Percentiles rank a stretch among this genome's conserved stretches.
phyloP scores from a whole-genome alignment of 1,139 yeast genomes.

The Blastobotrys buckinghamii region DNA sequence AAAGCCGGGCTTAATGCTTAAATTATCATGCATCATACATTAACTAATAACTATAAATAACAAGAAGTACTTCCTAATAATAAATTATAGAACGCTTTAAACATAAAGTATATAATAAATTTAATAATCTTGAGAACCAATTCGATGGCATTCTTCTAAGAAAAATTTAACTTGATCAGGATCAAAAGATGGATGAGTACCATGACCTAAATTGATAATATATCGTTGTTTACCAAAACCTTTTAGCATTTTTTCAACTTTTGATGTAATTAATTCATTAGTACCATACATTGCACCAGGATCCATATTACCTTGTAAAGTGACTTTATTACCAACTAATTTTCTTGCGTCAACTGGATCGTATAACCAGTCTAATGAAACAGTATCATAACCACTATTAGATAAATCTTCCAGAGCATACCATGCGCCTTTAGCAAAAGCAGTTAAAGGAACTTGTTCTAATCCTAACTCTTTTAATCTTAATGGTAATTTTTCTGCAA shows the following conservation, averaged over 20 bases:
- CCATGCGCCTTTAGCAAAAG: slow-evolving; percentile 97
- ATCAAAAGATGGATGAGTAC: slow-evolving; percentile 95
- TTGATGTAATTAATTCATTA: slow-evolving; percentile 66
- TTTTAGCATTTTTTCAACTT: slow-evolving; percentile 79
- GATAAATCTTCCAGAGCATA: slow-evolving; percentile 86
- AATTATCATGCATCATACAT: no score
- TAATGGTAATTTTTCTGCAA: slow-evolving; percentile 59
- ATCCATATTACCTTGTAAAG: slow-evolving; percentile 91
- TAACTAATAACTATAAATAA: no score
- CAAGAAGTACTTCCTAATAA: no score
- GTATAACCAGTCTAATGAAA: slow-evolving; percentile 89
- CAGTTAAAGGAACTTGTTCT: slow-evolving; percentile 75
- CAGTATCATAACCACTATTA: slow-evolving; percentile 76
- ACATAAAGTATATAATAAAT: background rate
- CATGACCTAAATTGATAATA: slow-evolving; percentile 94
- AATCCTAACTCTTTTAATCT: slow-evolving; percentile 70
- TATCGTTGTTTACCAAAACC: slow-evolving; percentile 87
- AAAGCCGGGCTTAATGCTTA: no score
- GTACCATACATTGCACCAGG: slow-evolving; percentile 94
- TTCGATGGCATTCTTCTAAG: slow-evolving; percentile 78
- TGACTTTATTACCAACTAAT: slow-evolving; percentile 70
- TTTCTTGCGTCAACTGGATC: slow-evolving; percentile 81
- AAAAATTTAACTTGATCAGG: slow-evolving; percentile 84
- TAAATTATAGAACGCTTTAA: no score
- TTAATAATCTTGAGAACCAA: slow-evolving; percentile 40